phyloP scores from a whole-genome alignment of 768 basidiomycete species.

The Kwoniella sp. region DNA sequence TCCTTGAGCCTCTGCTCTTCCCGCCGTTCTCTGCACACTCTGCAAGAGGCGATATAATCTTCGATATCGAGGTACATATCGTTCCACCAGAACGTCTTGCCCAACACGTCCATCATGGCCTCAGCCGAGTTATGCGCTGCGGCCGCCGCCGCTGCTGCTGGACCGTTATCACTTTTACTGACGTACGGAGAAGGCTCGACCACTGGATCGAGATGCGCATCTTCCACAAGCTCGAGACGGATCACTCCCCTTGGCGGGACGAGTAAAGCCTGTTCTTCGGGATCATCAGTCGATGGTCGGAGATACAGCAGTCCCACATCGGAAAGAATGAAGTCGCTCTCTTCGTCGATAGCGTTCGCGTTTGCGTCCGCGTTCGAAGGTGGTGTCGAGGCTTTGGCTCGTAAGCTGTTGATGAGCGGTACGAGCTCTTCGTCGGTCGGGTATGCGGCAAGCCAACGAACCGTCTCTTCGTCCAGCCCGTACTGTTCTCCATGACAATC shows the following conservation, averaged over 20 bases:
- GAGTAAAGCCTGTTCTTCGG: conserved; percentile 31
- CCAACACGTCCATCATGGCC: conserved; percentile 27
- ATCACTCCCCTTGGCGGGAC: conserved; percentile 44
- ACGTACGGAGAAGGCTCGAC: background rate
- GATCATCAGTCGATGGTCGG: conserved; percentile 21
- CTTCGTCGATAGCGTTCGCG: conserved; percentile 16
- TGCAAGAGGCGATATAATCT: conserved; percentile 25
- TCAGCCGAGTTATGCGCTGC: conserved; percentile 29
- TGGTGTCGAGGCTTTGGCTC: background rate
- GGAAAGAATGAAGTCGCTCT: conserved; percentile 43
- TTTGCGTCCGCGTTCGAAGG: background rate
- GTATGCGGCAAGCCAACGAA: conserved; percentile 44
- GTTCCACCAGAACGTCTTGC: conserved; percentile 47
- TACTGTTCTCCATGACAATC: background rate
- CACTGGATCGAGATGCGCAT: conserved; percentile 35
- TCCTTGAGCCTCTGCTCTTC: background rate
- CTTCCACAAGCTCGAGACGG: conserved; percentile 39
- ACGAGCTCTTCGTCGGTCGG: conserved; percentile 41
- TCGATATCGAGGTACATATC: conserved; percentile 39
- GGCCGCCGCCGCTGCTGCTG: too few species aligned
- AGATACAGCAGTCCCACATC: conserved; percentile 50
- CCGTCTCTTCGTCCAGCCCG: conserved; percentile 42
- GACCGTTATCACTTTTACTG: background rate
- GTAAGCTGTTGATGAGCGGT: conserved; percentile 33
- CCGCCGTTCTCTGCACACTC: conserved; percentile 43